Conservation (phyloP, 1,139 yeast species). For the Saccharomyces hybrid region DNA sequence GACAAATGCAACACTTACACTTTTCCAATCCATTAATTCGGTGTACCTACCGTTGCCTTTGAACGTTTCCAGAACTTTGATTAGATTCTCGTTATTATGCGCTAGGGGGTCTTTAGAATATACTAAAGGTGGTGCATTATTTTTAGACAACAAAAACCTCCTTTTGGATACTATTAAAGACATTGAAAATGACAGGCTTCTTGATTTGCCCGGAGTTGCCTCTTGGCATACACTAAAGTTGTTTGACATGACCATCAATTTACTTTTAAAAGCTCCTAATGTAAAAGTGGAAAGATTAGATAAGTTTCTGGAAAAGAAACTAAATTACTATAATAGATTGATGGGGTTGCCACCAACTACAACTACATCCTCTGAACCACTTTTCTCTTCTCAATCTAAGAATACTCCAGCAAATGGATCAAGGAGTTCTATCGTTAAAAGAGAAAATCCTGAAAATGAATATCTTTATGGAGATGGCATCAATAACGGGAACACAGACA, state of each 20-base stretch:
- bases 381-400: not conserved
- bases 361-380: not conserved
- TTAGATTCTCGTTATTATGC: slow-evolving; percentile 59
- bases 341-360: slow-evolving; percentile 20
- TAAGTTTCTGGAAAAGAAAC: slow-evolving; percentile 23
- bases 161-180: slow-evolving; percentile 43
- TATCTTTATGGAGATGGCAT: not conserved
- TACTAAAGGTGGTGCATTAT: slow-evolving; percentile 74
- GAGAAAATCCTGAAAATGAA: not conserved
- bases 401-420: not conserved
- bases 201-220: slow-evolving; percentile 52
- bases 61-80: slow-evolving; percentile 60
- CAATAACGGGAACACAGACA: not conserved
- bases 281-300: slow-evolving; percentile 25
- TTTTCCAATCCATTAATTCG: slow-evolving; percentile 41
- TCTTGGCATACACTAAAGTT: slow-evolving; percentile 49
- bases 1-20: slow-evolving; percentile 55
- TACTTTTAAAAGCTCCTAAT: slow-evolving; percentile 35
- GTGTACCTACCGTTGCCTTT: slow-evolving; percentile 58
- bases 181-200: slow-evolving; percentile 43
- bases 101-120: slow-evolving; percentile 78
- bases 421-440: not conserved
- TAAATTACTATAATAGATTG: slow-evolving; percentile 23
- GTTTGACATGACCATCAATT: slow-evolving; percentile 50
- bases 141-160: slow-evolving; percentile 57